Evolutionary conservation across 129 eudicot genomes (phyloP).

Genomic region (Artemisia tridentata): DNA sequence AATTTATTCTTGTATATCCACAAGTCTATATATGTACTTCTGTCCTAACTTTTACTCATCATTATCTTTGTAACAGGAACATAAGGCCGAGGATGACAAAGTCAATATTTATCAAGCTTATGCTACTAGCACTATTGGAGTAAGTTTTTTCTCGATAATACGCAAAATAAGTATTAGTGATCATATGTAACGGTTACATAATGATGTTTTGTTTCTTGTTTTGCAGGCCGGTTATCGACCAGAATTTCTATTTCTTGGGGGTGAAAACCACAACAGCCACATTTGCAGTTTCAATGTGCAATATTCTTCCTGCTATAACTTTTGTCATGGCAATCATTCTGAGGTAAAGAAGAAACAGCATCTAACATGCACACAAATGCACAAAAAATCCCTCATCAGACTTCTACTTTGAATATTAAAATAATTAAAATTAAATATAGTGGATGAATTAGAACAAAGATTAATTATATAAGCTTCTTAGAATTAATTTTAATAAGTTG

Average conservation of each 20-base stretch:
- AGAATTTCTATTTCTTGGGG: slow-evolving; percentile 72
- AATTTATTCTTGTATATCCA: neutral
- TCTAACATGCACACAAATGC: slow-evolving; percentile 3
- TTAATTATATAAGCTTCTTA: neutral
- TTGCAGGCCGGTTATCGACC: slow-evolving; percentile 93
- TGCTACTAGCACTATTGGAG: slow-evolving; percentile 74
- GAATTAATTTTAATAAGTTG: neutral
- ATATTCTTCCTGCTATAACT: slow-evolving; percentile 92
- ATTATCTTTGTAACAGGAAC: slow-evolving; percentile 50
- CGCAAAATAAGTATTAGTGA: neutral
- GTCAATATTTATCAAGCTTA: slow-evolving; percentile 52
- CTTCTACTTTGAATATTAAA: no score
- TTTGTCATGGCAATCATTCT: slow-evolving; percentile 73
- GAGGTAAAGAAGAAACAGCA: slow-evolving; percentile 40
- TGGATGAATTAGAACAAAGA: slow-evolving; percentile 1
- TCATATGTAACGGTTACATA: slow-evolving; percentile 8
- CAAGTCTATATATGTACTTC: neutral
- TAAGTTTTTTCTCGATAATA: slow-evolving; percentile 37
- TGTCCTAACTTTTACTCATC: slow-evolving; percentile 8
- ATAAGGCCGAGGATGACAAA: slow-evolving; percentile 73
- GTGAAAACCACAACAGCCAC: slow-evolving; percentile 92
- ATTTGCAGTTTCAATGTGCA: slow-evolving; percentile 82
- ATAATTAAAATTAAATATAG: neutral
- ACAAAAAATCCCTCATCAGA: neutral
- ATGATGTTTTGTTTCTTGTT: slow-evolving; percentile 8